Conservation (phyloP, 768 basidiomycete genomes). For the Kwoniella sp. region DNA sequence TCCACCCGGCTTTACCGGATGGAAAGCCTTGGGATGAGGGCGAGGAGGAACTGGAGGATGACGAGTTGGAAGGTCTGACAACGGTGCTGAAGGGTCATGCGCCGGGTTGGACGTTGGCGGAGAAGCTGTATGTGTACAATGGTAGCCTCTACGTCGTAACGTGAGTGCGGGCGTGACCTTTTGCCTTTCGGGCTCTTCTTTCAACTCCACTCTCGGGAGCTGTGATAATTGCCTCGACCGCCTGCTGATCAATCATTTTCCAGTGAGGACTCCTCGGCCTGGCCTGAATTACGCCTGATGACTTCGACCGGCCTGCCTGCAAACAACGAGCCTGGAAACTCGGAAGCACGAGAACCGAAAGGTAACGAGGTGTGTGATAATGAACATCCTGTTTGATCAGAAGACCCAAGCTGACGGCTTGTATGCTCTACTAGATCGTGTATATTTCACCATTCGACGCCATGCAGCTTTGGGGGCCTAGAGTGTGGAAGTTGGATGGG, state of each 20-base stretch:
- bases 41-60: slow-evolving; percentile 31
- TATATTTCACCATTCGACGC: slow-evolving; percentile 64
- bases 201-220: neutral
- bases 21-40: slow-evolving; percentile 23
- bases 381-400: neutral
- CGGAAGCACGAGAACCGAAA: slow-evolving; percentile 65
- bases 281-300: slow-evolving; percentile 55
- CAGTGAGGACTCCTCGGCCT: slow-evolving; percentile 32
- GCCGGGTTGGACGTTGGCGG: slow-evolving; percentile 46
- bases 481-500: slow-evolving; percentile 66
- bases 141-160: slow-evolving; percentile 46
- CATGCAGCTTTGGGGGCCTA: slow-evolving; percentile 59
- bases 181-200: neutral
- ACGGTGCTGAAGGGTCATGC: slow-evolving; percentile 35
- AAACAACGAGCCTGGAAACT: slow-evolving; percentile 61
- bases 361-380: slow-evolving; percentile 57
- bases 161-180: slow-evolving; percentile 26
- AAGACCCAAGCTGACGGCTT: neutral
- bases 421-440: slow-evolving; percentile 41
- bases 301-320: slow-evolving; percentile 65
- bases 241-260: no score
- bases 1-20: neutral
- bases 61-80: slow-evolving; percentile 15
- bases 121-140: slow-evolving; percentile 43
- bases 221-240: neutral